A percentile compares a stretch with the other conserved stretches of the same genome.
These are phyloP conservation scores for Aspergillus eucalypticola DNA, from an alignment of 2,329 filamentous ascomycete species.

Conservation along the genomic window DNA sequence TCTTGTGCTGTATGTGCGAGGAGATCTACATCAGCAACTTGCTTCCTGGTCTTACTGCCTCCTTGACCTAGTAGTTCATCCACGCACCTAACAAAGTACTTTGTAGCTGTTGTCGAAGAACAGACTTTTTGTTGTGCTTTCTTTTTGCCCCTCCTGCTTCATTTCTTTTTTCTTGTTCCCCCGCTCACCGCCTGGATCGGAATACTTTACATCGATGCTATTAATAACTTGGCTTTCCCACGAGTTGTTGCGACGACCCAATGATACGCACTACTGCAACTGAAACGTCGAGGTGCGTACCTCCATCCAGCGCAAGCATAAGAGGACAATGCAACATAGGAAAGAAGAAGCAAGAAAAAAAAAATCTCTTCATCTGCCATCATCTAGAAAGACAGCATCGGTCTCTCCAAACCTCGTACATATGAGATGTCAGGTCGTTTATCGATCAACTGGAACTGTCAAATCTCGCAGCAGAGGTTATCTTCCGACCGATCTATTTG, in stretches of 20 bases:
- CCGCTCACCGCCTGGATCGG: background rate
- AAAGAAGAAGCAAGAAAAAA: background rate
- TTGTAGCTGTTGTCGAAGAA: too few species aligned
- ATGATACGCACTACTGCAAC: background rate
- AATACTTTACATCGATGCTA: background rate
- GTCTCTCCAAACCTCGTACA: background rate
- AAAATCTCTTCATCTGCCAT: background rate
- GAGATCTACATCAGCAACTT: background rate
- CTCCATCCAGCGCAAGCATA: background rate
- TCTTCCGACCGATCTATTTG: background rate
- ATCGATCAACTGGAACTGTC: conserved; percentile 1
- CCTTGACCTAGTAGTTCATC: background rate
- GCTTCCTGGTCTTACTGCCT: background rate
- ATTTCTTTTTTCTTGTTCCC: background rate
- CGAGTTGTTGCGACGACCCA: background rate
- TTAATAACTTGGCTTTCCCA: background rate
- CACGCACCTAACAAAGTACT: too few species aligned
- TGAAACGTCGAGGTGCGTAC: background rate
- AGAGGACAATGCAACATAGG: background rate
- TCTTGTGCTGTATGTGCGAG: background rate
- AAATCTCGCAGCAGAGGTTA: background rate
- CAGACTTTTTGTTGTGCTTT: background rate
- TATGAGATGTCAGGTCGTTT: conserved; percentile 1
- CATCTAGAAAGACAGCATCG: background rate
- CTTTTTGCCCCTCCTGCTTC: background rate